Evolutionary conservation across 257 asterid species (phyloP).

Genomic region (Fraxinus cuspidata): DNA sequence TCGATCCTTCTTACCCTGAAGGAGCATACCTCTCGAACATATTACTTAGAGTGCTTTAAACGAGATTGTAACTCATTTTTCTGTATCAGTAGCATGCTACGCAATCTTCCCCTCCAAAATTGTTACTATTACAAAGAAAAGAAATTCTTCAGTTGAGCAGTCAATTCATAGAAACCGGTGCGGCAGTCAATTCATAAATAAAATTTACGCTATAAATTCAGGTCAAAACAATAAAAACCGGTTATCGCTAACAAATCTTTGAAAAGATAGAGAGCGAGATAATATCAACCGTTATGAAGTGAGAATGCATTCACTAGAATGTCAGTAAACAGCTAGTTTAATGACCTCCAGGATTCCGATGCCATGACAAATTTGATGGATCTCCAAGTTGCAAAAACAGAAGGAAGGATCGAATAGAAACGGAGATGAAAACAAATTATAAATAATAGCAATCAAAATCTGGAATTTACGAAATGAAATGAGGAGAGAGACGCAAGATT

Average conservation of each 20-base stretch:
- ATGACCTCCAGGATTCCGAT: conserved; percentile 77
- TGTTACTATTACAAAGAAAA: too few species aligned
- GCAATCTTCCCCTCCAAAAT: too few species aligned
- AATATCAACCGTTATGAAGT: neutral
- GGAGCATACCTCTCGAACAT: conserved; percentile 83
- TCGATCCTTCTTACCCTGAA: conserved; percentile 82
- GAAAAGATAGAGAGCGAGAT: neutral
- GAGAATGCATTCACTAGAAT: conserved; percentile 5
- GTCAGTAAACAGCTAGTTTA: conserved; percentile 17
- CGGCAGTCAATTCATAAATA: too few species aligned
- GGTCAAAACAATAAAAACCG: too few species aligned
- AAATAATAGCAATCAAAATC: conserved; percentile 2
- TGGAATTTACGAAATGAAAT: conserved; percentile 17
- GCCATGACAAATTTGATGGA: conserved; percentile 90
- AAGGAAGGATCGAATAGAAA: conserved; percentile 16
- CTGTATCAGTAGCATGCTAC: neutral
- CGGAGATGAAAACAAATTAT: conserved; percentile 11
- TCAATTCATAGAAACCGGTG: too few species aligned
- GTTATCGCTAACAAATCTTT: too few species aligned
- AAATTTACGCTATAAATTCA: too few species aligned
- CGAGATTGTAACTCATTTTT: too few species aligned
- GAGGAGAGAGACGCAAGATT: conserved; percentile 9
- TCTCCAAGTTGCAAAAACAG: conserved; percentile 77
- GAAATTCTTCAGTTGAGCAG: too few species aligned
- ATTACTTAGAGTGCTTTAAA: conserved; percentile 59